phyloP scores from a whole-genome alignment of 331 rosid genomes.

The Arachis monticola region DNA sequence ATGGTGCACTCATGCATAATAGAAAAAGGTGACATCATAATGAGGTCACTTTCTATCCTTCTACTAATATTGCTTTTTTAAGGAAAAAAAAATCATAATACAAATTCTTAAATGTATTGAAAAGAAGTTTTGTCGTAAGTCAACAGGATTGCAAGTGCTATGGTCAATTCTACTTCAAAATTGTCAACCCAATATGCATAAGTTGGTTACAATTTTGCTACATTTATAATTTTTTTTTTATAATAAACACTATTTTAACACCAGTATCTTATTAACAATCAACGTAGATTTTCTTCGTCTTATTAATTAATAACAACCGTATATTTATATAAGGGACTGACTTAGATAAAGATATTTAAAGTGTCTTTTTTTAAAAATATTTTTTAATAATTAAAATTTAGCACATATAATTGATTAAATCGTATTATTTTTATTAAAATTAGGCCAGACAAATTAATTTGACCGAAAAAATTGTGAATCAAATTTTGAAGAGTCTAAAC shows the following conservation, averaged over 20 bases:
- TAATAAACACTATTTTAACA: not conserved
- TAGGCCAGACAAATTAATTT: too few relatives aligned
- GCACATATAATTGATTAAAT: too few relatives aligned
- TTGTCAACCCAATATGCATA: slow-evolving; percentile 53
- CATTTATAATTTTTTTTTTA: too few relatives aligned
- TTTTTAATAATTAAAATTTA: too few relatives aligned
- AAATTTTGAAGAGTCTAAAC: too few relatives aligned
- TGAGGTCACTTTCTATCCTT: slow-evolving; percentile 30
- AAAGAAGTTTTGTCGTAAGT: not conserved
- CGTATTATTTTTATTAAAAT: too few relatives aligned
- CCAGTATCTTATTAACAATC: slow-evolving; percentile 19
- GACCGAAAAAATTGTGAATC: too few relatives aligned
- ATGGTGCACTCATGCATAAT: slow-evolving; percentile 45
- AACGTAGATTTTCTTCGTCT: not conserved
- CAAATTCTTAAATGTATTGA: slow-evolving; percentile 27
- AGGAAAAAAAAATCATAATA: not conserved
- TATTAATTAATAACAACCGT: too few relatives aligned
- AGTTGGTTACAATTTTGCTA: slow-evolving; percentile 37
- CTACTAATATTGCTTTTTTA: not conserved
- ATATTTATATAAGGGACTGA: too few relatives aligned
- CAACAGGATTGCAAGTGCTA: slow-evolving; percentile 27
- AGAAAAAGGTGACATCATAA: slow-evolving; percentile 28
- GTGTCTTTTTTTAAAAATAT: too few relatives aligned
- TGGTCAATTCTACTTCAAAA: slow-evolving; percentile 33
- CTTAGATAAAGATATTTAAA: too few relatives aligned